These are phyloP conservation scores for Trichaptum fuscoviolaceum DNA, from an alignment of 768 basidiomycete species.

Conservation along the genomic window DNA sequence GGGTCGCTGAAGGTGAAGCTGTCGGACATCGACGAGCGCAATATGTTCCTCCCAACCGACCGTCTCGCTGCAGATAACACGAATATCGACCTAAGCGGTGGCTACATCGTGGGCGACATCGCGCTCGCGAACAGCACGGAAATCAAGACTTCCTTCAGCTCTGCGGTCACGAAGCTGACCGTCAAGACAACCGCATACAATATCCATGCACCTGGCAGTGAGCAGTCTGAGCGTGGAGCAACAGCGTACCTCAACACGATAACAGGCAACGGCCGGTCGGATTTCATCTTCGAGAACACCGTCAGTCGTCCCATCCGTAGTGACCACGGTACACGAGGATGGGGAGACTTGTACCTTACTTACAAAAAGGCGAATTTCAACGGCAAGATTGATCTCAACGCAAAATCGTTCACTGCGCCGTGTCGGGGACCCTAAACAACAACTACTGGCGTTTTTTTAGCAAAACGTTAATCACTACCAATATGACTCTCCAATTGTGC, in stretches of 20 bases:
- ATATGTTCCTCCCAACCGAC: slow-evolving; percentile 42
- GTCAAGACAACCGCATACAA: slow-evolving; percentile 32
- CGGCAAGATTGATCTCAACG: neutral
- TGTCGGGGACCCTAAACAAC: neutral
- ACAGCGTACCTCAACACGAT: slow-evolving; percentile 38
- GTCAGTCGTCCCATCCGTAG: slow-evolving; percentile 42
- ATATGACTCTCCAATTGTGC: too few species aligned
- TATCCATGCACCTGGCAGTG: slow-evolving; percentile 16
- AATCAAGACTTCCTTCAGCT: slow-evolving; percentile 45
- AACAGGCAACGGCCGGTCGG: slow-evolving; percentile 50
- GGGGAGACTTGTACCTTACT: slow-evolving; percentile 53
- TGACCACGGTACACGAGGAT: slow-evolving; percentile 42
- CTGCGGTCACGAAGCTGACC: slow-evolving; percentile 44
- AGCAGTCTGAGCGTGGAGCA: slow-evolving; percentile 27
- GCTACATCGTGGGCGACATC: slow-evolving; percentile 58
- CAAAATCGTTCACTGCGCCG: neutral
- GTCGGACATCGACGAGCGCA: slow-evolving; percentile 29
- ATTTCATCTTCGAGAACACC: slow-evolving; percentile 40
- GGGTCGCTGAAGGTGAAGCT: slow-evolving; percentile 42
- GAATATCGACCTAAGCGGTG: slow-evolving; percentile 42
- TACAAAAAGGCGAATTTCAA: slow-evolving; percentile 39
- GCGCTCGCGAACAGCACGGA: slow-evolving; percentile 35
- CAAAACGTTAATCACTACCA: too few species aligned
- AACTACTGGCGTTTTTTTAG: too few species aligned
- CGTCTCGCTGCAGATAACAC: slow-evolving; percentile 35